These are phyloP conservation scores for Ploettnerulaceae sp. DNA, from an alignment of 2,329 filamentous ascomycete genomes.

Conservation along the genomic window DNA sequence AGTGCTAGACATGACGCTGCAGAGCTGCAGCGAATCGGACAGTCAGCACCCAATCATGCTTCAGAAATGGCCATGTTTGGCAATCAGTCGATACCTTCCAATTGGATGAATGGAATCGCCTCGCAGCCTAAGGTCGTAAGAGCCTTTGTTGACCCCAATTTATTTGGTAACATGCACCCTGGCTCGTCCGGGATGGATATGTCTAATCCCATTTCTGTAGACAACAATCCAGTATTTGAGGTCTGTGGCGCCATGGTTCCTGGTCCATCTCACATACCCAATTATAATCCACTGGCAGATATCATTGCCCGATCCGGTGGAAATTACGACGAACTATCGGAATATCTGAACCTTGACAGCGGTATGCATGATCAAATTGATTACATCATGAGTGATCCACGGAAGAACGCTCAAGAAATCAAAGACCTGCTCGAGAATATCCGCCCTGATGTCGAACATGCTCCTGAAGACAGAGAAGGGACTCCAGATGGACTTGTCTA, in stretches of 20 bases:
- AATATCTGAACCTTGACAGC: conserved; percentile 36
- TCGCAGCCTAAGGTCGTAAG: background rate
- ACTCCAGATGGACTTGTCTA: conserved; percentile 66
- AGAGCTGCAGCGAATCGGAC: too few species aligned
- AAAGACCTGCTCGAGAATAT: conserved; percentile 68
- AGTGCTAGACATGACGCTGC: conserved; percentile 4
- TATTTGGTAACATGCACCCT: background rate
- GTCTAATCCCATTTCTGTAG: background rate
- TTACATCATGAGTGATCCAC: conserved; percentile 39
- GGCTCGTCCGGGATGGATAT: background rate
- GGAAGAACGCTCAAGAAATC: conserved; percentile 59
- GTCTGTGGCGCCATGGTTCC: background rate
- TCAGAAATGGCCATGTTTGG: conserved; percentile 18
- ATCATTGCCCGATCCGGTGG: conserved; percentile 39
- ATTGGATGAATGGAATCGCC: conserved; percentile 15
- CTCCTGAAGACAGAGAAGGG: conserved; percentile 56
- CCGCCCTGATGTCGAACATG: conserved; percentile 62
- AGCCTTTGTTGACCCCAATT: background rate
- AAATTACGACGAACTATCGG: conserved; percentile 37
- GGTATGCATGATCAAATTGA: conserved; percentile 22
- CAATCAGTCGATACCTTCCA: conserved; percentile 30
- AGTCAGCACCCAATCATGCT: too few species aligned
- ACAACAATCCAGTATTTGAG: background rate
- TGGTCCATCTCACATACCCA: background rate
- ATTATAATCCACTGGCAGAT: conserved; percentile 13